Evolutionary conservation across 2,329 filamentous ascomycete species (phyloP), one percentile per base, ranked within the genome.

Genomic region (Cladosporium sp.): DNA sequence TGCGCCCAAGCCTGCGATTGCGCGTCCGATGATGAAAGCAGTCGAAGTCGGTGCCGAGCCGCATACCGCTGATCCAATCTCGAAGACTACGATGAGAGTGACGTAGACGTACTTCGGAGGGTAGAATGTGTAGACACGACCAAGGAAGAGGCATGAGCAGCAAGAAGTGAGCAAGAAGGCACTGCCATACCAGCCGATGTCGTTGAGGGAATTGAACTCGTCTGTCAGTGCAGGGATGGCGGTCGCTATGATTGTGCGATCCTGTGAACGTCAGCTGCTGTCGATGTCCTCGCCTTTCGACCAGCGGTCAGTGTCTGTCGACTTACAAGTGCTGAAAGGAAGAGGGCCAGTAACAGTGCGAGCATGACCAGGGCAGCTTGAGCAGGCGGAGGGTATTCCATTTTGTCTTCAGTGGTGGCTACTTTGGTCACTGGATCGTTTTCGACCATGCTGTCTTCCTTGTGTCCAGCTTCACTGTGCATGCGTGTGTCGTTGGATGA

Each of bases 31-130:
- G 49, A 78, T 78, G 45, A 78, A 65, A 1, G 70, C 70, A 6
- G 66, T 67, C 4, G 69, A 72, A 51, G 68, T 73, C 14, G 68
- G 69, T 1, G 74, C 70, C 0, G 73, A 69, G 14, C 50, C 83
- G 63, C 82, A 85, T n/a, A 86, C 68, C 5, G 81, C 63, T 1
- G 81, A 84, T 1, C 84, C 84, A 5, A 83, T 17, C 65, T 85
- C 82, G 61, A 86, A 86, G 40, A 84, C 57, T 37, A 70, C 63
- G 37, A 75, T 72, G 7, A 67, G 51, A 1, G 64, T 51, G 15
- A 77, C 56, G 59, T 75, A 78, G 25, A 65, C 66, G 9, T 58
- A 64, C 64, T 78, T 78, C 8, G 73, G 66, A 3, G 69, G 65
- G 59, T 75, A 77, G 65, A 74, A 80, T 49, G 75, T 79, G 67